Evolutionary conservation across 345 rosid species (phyloP).

Genomic region (Alliaria petiolata): DNA sequence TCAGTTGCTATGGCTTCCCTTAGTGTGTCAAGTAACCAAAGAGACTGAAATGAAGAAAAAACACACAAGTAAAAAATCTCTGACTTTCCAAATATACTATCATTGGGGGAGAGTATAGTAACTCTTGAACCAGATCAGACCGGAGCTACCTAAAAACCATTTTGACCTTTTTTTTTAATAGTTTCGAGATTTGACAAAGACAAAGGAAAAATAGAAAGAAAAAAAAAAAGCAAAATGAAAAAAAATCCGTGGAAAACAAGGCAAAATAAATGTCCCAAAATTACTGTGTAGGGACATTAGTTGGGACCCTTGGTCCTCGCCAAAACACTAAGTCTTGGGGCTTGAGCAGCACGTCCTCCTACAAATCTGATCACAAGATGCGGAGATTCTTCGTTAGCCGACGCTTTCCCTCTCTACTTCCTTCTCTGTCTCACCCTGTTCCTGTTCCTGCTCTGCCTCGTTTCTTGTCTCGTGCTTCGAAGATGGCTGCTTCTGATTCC

Average conservation of each 20-base stretch:
- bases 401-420: conserved; percentile 1
- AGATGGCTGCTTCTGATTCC: conserved; percentile 27
- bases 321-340: background rate
- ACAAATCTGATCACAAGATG: conserved; percentile 36
- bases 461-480: conserved; percentile 37
- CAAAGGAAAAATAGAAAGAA: too few relatives aligned
- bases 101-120: too few relatives aligned
- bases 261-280: background rate
- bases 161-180: too few relatives aligned
- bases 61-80: too few relatives aligned
- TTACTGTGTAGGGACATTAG: conserved; percentile 5
- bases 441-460: conserved; percentile 24
- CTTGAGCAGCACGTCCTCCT: background rate
- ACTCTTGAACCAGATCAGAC: too few relatives aligned
- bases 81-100: too few relatives aligned
- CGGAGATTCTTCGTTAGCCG: conserved; percentile 45
- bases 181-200: too few relatives aligned
- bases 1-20: conserved; percentile 76
- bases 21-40: too few relatives aligned
- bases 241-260: conserved; percentile 10
- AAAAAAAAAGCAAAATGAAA: background rate
- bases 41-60: too few relatives aligned
- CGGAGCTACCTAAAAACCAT: too few relatives aligned
- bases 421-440: background rate
- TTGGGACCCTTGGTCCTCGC: background rate